Conservation (phyloP, 2,329 filamentous ascomycete species). For the Pseudophaeomoniella oleicola region DNA sequence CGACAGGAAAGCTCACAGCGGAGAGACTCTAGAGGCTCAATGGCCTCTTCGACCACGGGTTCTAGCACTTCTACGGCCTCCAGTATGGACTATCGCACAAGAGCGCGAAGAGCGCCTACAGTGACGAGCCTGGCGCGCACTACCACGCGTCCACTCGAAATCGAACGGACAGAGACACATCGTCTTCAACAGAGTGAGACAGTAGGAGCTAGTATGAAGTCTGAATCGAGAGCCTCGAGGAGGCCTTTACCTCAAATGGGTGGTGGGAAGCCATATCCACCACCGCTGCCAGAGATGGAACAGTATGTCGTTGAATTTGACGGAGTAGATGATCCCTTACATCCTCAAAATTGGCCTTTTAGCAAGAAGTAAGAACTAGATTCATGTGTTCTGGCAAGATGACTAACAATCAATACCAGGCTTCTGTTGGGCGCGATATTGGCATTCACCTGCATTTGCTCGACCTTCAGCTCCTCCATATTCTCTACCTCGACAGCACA, state of each 20-base stretch:
- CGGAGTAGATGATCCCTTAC: conserved; percentile 63
- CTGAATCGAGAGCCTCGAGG: conserved; percentile 12
- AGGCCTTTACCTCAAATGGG: conserved; percentile 26
- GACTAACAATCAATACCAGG: conserved; percentile 2
- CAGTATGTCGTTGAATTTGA: conserved; percentile 58
- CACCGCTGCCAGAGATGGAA: conserved; percentile 36
- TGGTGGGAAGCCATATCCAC: conserved; percentile 39
- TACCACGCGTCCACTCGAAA: conserved; percentile 12
- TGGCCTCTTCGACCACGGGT: conserved; percentile 8
- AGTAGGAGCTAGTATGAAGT: conserved; percentile 20
- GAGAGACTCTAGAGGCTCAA: conserved; percentile 4
- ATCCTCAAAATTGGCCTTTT: conserved; percentile 73
- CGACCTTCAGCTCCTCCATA: conserved; percentile 41
- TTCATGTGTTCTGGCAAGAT: conserved; percentile 1
- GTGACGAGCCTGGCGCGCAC: conserved; percentile 6
- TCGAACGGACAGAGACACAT: conserved; percentile 12
- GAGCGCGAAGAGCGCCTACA: conserved; percentile 11
- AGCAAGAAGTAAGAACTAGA: conserved; percentile 45
- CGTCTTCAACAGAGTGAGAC: conserved; percentile 24
- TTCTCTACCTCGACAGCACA: conserved; percentile 50
- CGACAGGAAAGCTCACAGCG: conserved; percentile 3
- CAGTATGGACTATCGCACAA: conserved; percentile 9
- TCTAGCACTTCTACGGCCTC: conserved; percentile 12
- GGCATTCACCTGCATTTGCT: conserved; percentile 22
- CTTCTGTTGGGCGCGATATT: conserved; percentile 10